Conservation (phyloP, 352 stramenopile species). For the Globisporangium rhizosaccharum region DNA sequence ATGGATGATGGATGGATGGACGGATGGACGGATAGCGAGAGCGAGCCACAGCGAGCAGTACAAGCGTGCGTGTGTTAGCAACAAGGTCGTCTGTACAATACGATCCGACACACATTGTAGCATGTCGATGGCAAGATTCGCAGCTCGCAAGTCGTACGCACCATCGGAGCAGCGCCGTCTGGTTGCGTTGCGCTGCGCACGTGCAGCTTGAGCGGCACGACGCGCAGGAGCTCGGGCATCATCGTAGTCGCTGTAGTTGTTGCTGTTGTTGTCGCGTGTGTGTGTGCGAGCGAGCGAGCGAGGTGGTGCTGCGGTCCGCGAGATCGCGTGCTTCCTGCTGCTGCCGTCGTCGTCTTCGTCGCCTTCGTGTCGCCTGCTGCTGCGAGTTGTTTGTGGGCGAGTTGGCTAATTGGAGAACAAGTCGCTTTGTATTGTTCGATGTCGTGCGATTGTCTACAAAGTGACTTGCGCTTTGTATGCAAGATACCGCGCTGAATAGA, state of each 20-base stretch:
- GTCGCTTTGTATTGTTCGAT: too few relatives aligned
- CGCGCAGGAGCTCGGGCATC: conserved; percentile 17
- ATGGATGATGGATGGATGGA: conserved; percentile 2
- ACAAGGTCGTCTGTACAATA: too few relatives aligned
- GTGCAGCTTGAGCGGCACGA: conserved; percentile 48
- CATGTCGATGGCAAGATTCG: not conserved
- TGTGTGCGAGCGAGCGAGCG: not conserved
- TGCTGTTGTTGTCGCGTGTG: not conserved
- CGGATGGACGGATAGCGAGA: conserved; percentile 3
- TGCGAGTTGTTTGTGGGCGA: too few relatives aligned
- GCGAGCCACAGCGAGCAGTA: not conserved
- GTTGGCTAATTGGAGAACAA: too few relatives aligned
- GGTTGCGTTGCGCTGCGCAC: conserved; percentile 56
- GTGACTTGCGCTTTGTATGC: too few relatives aligned
- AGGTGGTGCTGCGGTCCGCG: not conserved
- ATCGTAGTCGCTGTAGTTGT: conserved; percentile 1
- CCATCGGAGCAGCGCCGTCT: conserved; percentile 41
- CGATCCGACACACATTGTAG: too few relatives aligned
- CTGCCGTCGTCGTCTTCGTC: not conserved
- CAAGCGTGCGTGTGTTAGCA: not conserved
- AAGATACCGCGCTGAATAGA: too few relatives aligned
- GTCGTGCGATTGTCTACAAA: too few relatives aligned
- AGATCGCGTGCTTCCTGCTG: not conserved
- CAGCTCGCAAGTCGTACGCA: conserved; percentile 15
- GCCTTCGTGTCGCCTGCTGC: too few relatives aligned